Percentiles rank a stretch among this genome's conserved stretches.
Evolutionary conservation across 768 basidiomycete genomes (phyloP).

Genomic region (Lentinula aciculospora): DNA sequence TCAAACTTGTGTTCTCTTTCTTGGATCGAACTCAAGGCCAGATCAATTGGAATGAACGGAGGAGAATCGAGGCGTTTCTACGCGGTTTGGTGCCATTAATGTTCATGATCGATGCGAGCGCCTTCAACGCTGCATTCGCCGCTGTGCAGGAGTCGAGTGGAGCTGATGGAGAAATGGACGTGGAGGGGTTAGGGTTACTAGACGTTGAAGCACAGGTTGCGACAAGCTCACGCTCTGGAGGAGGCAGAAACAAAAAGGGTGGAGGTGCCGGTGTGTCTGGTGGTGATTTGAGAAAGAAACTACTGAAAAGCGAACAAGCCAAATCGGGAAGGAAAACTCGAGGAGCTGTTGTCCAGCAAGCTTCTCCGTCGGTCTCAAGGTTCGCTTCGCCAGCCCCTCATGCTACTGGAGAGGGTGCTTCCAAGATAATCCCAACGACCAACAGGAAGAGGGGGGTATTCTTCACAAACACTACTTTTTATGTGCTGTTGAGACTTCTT

Average conservation of each 20-base stretch:
- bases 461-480: slow-evolving; percentile 88
- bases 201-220: slow-evolving; percentile 27
- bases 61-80: slow-evolving; percentile 77
- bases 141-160: slow-evolving; percentile 55
- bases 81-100: slow-evolving; percentile 73
- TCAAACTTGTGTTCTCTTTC: slow-evolving; percentile 87
- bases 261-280: slow-evolving; percentile 24
- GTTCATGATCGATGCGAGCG: slow-evolving; percentile 65
- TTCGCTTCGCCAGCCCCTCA: slow-evolving; percentile 55
- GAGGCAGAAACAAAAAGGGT: slow-evolving; percentile 21
- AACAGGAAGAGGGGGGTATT: slow-evolving; percentile 54
- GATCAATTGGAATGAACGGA: slow-evolving; percentile 65
- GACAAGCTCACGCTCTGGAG: slow-evolving; percentile 32
- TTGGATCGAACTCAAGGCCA: slow-evolving; percentile 84
- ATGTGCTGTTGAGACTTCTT: slow-evolving; percentile 76
- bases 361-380: slow-evolving; percentile 51
- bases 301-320: slow-evolving; percentile 79
- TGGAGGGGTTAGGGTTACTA: slow-evolving; percentile 22
- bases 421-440: slow-evolving; percentile 7
- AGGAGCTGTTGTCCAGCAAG: slow-evolving; percentile 34
- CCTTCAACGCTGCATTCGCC: slow-evolving; percentile 67
- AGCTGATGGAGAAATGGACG: slow-evolving; percentile 27
- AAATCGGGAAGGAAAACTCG: slow-evolving; percentile 61
- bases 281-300: slow-evolving; percentile 71
- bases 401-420: slow-evolving; percentile 23